Percentiles rank a stretch among this genome's conserved stretches.
phyloP scores from a whole-genome alignment of 352 stramenopile genomes.

The Phytophthora cactorum region DNA sequence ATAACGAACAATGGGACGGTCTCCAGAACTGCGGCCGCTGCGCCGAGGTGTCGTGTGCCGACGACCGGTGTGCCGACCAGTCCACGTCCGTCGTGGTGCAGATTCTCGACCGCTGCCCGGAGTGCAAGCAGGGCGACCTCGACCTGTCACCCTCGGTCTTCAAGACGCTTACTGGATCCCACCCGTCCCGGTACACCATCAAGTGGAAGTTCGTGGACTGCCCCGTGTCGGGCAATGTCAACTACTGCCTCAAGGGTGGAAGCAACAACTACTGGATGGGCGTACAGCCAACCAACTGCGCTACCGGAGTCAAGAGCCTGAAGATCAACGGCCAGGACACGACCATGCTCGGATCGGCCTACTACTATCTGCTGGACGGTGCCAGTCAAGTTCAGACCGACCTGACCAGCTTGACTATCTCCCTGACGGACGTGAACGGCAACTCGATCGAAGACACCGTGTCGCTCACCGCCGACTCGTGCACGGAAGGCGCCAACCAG shows the following conservation, averaged over 20 bases:
- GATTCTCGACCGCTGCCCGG: constrained; percentile 75
- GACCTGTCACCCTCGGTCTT: constrained; percentile 60
- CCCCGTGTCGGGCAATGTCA: constrained; percentile 51
- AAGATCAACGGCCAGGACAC: constrained; percentile 66
- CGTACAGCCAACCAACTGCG: constrained; percentile 51
- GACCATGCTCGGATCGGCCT: constrained; percentile 67
- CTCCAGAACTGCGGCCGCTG: constrained; percentile 70
- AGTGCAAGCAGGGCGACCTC: constrained; percentile 72
- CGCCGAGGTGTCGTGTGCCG: constrained; percentile 63
- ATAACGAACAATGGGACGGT: constrained; percentile 67
- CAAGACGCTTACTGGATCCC: constrained; percentile 48
- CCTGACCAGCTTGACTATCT: constrained; percentile 42
- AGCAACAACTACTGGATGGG: constrained; percentile 59
- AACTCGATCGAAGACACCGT: constrained; percentile 68
- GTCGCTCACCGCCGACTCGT: constrained; percentile 53
- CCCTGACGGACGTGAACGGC: constrained; percentile 62
- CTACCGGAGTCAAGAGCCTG: constrained; percentile 44
- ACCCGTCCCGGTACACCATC: constrained; percentile 43
- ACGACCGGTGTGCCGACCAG: constrained; percentile 55
- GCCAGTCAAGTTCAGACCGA: constrained; percentile 40
- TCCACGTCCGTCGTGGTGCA: constrained; percentile 55
- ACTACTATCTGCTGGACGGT: constrained; percentile 68
- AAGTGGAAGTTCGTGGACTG: constrained; percentile 66
- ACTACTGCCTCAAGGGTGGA: constrained; percentile 61
- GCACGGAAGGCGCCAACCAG: constrained; percentile 54